Conservation (phyloP, 2,329 filamentous ascomycete genomes). For the Monosporascus ibericus region DNA sequence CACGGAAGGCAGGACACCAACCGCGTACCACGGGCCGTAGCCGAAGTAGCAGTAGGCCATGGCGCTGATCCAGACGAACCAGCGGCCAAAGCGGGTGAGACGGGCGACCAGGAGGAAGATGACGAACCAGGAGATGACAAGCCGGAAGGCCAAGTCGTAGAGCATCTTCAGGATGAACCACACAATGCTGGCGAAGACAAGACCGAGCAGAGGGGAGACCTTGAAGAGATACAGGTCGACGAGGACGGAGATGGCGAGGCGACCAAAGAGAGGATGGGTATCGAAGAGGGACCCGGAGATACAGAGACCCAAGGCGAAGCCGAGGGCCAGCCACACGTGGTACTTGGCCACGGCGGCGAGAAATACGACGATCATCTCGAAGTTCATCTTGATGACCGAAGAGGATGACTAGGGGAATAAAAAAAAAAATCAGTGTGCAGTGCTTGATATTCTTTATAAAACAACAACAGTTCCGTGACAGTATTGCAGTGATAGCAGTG, state of each 20-base stretch:
- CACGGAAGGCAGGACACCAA: neutral
- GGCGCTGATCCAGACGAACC: neutral
- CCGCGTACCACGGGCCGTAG: neutral
- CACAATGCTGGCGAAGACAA: neutral
- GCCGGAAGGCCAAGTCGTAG: constrained; percentile 1
- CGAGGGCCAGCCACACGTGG: neutral
- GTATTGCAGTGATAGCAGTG: too few relatives aligned
- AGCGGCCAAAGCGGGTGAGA: constrained; percentile 1
- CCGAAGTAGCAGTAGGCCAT: neutral
- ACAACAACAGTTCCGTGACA: too few relatives aligned
- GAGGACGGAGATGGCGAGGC: neutral
- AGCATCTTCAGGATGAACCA: neutral
- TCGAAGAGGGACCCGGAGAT: neutral
- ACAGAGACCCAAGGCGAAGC: neutral
- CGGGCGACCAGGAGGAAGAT: neutral
- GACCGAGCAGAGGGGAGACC: constrained; percentile 1
- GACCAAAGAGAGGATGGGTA: neutral
- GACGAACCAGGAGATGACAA: neutral
- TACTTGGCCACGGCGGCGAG: neutral
- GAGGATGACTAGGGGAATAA: too few relatives aligned
- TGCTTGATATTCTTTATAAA: too few relatives aligned
- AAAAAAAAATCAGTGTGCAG: too few relatives aligned
- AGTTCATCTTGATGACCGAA: too few relatives aligned
- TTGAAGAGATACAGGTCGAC: constrained; percentile 1
- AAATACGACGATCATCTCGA: neutral